Evolutionary conservation across 2,329 filamentous ascomycete species (phyloP).

Genomic region (Apiospora kogelbergensis): DNA sequence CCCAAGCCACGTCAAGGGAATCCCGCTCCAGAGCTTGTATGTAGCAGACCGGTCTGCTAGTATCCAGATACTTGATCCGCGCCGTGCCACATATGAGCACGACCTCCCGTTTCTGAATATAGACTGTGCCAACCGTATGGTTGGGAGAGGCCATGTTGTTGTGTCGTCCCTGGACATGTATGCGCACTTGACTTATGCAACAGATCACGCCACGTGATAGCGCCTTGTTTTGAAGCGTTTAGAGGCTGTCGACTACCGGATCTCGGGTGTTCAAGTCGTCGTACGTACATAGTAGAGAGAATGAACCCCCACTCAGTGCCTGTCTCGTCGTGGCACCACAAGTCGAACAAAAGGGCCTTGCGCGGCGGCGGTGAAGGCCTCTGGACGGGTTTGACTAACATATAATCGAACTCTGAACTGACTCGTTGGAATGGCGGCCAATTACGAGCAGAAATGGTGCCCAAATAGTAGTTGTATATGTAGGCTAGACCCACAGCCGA

Average conservation of each 20-base stretch:
- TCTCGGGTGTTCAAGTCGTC: background rate
- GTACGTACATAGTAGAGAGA: background rate
- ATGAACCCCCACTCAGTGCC: background rate
- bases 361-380: conserved; percentile 10
- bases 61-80: background rate
- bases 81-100: background rate
- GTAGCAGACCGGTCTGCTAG: background rate
- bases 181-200: background rate
- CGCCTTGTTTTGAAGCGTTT: background rate
- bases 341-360: background rate
- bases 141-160: background rate
- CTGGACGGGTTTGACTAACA: conserved; percentile 5
- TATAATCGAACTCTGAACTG: conserved; percentile 10
- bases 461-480: background rate
- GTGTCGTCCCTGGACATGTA: background rate
- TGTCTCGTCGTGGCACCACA: background rate
- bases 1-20: background rate
- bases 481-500: background rate
- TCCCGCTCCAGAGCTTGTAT: background rate
- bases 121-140: background rate
- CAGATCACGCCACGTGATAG: background rate
- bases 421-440: conserved; percentile 5
- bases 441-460: background rate
- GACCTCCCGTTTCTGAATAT: background rate
- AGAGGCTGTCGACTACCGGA: background rate